Evolutionary conservation across 225 moss, liverwort and hornwort genomes (phyloP), one percentile per base, ranked within the genome.

Genomic region (Marchantia polymorpha): DNA sequence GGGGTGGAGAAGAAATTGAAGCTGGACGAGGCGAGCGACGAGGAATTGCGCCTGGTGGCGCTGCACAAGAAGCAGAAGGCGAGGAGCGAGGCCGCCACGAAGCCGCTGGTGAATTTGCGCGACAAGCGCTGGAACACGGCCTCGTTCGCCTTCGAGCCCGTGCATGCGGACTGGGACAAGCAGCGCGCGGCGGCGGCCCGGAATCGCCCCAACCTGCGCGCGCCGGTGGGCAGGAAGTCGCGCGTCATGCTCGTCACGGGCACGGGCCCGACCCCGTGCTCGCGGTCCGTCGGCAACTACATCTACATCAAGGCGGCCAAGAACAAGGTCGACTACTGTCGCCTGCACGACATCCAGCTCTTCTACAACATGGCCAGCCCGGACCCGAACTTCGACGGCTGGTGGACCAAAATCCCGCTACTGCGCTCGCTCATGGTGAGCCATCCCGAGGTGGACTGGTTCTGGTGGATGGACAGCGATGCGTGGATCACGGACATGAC

Each of bases 401-500:
- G 89, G 78, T 94, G 94, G 94, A 90, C 90, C 0, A 94, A 94
- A 83, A 82, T 92, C 17, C 91, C 94, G 0, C 72, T 90, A 2
- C 83, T 94, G 16, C 86, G 91, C n/a, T 86, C 90, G 84, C 77
- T 94, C 20, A 94, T 94, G 94, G 77, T 94, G 23, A 74, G 82
- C 47, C 90, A 90, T 55, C 92, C 94, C 0, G 91, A 94, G 3
- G 83, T 94, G 16, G 92, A 94, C 72, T 94, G 94, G 94, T 72
- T 94, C 8, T 92, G 91, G 91, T 94, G 94, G 94, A 88, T 91
- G 89, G 94, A 94, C 73, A 90, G 86, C 52, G 94, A 94, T 70
- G 90, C 92, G 67, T 88, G 90, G 29, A 80, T 94, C 55, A 91
- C 92, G 14, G 92, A 94, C 83, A 92, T 94, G 94, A 82, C 83